Base-by-base conservation (phyloP, 1,284 basidiomycete genomes). In the Ceratobasidium sp. region DNA sequence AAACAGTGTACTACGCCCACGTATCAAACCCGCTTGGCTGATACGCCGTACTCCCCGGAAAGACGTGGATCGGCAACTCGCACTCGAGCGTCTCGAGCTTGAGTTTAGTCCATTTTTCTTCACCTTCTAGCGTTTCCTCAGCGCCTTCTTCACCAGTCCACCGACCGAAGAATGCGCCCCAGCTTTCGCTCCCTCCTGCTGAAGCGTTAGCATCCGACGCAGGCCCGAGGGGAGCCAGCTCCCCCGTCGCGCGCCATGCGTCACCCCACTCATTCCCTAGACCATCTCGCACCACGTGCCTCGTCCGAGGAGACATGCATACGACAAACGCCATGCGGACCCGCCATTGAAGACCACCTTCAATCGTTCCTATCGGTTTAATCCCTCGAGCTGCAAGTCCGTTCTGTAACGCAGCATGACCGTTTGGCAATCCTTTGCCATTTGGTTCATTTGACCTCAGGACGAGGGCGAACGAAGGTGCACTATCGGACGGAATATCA, bases 21-120 rank as follows among this genome's bases (percentile, higher is more conserved):
- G 94, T 91, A 83, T 93, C 91, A 83, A 95, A 95, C 46, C 93
- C 90, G 18, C 94, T 90, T 20, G 94, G 91, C 84, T 91, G 91
- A 85, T 95, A 97, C 70, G 93, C 94, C 10, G 96, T 97, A 85
- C 96, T 96, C 39, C 95, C 94, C 18, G 96, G 92, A 88, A 94
- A 95, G 3, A 97, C 93, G 81, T 86, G 91, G 77, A 98, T 91
- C n/a, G 95, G 95, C 67, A 98, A 92, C 84, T 95, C 93, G 82
- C 96, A 97, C 84, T 97, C 95, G 23, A 98, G 94, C 79, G 92
- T 94, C 87, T 97, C 95, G 33, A 92, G 88, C 82, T 85, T 87
- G 23, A 92, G 87, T 77, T 91, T 89, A 67, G 81, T 83, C 93
- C 93, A 94, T 3, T 89, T 91, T 7, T 88, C 89, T 13, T 87